These are phyloP conservation scores for Suhomyces sp. DNA, from an alignment of 805 yeast genomes.

Conservation along the genomic window DNA sequence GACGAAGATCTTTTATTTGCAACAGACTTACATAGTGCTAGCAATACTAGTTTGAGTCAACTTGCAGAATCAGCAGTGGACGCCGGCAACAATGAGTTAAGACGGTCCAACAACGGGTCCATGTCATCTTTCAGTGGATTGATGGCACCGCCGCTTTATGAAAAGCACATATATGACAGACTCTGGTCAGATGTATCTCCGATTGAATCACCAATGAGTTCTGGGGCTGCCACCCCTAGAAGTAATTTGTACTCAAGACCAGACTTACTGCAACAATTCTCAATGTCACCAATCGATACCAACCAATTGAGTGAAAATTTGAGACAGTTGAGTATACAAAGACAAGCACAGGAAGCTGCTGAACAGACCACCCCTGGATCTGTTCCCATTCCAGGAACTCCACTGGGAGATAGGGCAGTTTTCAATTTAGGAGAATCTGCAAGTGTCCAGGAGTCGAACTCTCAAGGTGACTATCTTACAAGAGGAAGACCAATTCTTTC, in stretches of 20 bases:
- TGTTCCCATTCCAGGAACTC: constrained; percentile 7
- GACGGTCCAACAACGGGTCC: constrained; percentile 27
- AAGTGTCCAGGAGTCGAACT: constrained; percentile 7
- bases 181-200: constrained; percentile 69
- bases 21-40: constrained; percentile 18
- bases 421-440: constrained; percentile 36
- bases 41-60: constrained; percentile 25
- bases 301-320: constrained; percentile 51
- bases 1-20: constrained; percentile 34
- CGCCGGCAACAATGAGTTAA: constrained; percentile 2
- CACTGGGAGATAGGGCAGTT: constrained; percentile 30
- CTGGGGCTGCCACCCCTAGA: constrained; percentile 44
- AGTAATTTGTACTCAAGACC: constrained; percentile 1
- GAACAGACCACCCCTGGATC: constrained; percentile 8
- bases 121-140: constrained; percentile 38
- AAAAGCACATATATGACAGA: constrained; percentile 75
- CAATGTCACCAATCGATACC: constrained; percentile 41
- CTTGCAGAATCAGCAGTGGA: constrained; percentile 13
- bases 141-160: constrained; percentile 86
- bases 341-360: constrained; percentile 39
- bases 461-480: constrained; percentile 35
- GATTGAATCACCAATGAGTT: constrained; percentile 42
- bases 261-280: constrained; percentile 23
- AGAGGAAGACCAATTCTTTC: constrained; percentile 13
- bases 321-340: constrained; percentile 49